Evolutionary conservation across 2,329 filamentous ascomycete species (phyloP), one percentile per base, ranked within the genome.

Genomic region (Aureobasidium zeae): DNA sequence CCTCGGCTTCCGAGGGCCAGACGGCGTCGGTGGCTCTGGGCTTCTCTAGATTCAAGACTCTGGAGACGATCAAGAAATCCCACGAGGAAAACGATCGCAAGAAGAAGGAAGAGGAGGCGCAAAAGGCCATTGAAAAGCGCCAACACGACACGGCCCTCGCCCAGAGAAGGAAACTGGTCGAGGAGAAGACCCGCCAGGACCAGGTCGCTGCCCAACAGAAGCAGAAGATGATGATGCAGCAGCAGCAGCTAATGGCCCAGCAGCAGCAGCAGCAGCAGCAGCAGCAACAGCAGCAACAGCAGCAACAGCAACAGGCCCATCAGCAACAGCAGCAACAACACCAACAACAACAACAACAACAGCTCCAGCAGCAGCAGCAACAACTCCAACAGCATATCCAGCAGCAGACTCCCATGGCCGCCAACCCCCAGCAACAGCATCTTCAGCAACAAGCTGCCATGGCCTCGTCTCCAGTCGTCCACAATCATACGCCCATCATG

Each of bases 31-130:
- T 78, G n/a, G 74, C 81, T 3, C 93, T 93, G 54, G 86, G 82
- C 20, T 95, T 96, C 59, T 87, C 91, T 53, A 79, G 84, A 26
- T 96, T 95, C 64, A 95, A 95, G 67, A 78, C 86, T 1, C 76
- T 98, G 31, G 86, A 86, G 46, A 83, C 85, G 46, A 94, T 95
- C 54, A 85, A 81, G 57, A 70, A 76, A 44, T 77, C 85, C 31
- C 81, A 86, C 48, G 79, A 80, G 19, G 85, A 93, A 59, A 83
- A 79, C 57, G 80, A 79, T 51, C 56, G 61, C 28, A 54, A 57
- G 21, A 65, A 68, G 55, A 67, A 64, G 51, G 65, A 67, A 42
- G 63, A 66, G 47, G 75, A 81, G 47, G 70, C 71, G 13, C 76
- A 79, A 49, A 72, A 74, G 30, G 55, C 56, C 2, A 49, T 51